phyloP scores from a whole-genome alignment of 78 protist genomes.

The Dictyostelium intermedium region DNA sequence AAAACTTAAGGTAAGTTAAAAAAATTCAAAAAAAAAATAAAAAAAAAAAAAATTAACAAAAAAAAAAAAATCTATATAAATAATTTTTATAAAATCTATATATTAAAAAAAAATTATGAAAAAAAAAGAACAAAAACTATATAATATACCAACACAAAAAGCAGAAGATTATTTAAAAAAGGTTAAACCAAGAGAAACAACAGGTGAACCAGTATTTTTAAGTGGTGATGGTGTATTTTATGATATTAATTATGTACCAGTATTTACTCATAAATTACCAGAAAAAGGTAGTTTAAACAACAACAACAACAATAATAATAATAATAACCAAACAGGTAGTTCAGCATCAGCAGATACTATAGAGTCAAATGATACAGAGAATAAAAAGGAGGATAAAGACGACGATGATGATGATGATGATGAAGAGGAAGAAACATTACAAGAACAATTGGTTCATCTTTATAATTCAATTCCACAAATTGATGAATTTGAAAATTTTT shows the following conservation, averaged over 20 bases:
- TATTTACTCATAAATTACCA: conserved; percentile 39
- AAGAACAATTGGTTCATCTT: conserved; percentile 31
- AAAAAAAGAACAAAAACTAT: conserved; percentile 44
- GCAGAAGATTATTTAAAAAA: conserved; percentile 16
- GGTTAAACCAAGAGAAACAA: conserved; percentile 5
- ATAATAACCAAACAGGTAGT: not conserved
- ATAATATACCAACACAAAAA: conserved; percentile 36
- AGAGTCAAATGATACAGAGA: not conserved
- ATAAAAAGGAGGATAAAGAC: no score
- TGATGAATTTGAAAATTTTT: conserved; percentile 62
- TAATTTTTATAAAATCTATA: not conserved
- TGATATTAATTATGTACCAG: conserved; percentile 64
- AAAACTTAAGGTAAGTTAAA: no score
- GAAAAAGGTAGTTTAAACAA: not conserved
- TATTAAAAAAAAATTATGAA: not conserved
- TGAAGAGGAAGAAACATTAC: conserved; percentile 20
- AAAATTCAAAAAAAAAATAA: no score
- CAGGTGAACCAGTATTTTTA: conserved; percentile 56
- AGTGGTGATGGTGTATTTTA: conserved; percentile 59
- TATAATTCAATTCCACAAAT: conserved; percentile 64
- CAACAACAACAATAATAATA: not conserved
- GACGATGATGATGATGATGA: not conserved
- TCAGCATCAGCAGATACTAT: not conserved
- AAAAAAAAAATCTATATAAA: no score
- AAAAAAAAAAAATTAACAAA: no score